Percentiles rank a stretch among this genome's conserved stretches.
These are phyloP conservation scores for Trichoderma sp. DNA, from an alignment of 2,329 filamentous ascomycete genomes.

Conservation along the genomic window DNA sequence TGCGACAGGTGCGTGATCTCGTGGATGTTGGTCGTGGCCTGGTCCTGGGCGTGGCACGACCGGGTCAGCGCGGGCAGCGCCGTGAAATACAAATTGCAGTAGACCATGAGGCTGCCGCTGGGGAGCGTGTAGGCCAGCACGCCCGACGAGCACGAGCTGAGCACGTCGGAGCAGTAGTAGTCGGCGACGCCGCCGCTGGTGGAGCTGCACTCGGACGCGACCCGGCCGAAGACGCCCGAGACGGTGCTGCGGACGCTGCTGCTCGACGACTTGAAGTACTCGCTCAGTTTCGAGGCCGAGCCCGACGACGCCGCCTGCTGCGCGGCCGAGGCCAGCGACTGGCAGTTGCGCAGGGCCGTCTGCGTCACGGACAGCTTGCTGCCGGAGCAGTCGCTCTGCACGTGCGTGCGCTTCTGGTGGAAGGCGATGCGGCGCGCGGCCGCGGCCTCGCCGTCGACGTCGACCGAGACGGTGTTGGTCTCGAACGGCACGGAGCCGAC, in stretches of 20 bases:
- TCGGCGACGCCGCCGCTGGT: conserved; percentile 50
- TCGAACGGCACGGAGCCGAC: conserved; percentile 58
- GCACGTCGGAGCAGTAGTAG: conserved; percentile 63
- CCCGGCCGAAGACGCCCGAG: conserved; percentile 52
- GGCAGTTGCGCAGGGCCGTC: conserved; percentile 58
- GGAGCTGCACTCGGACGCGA: conserved; percentile 59
- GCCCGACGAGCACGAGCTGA: conserved; percentile 52
- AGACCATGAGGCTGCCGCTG: conserved; percentile 57
- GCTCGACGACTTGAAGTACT: conserved; percentile 65
- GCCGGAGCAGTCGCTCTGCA: conserved; percentile 59
- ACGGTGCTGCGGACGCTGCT: conserved; percentile 52
- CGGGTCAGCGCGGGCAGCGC: conserved; percentile 52
- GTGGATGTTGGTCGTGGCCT: conserved; percentile 65
- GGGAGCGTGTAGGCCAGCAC: conserved; percentile 66
- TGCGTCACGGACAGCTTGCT: conserved; percentile 48
- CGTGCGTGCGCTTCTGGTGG: conserved; percentile 52
- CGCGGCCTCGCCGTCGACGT: conserved; percentile 59
- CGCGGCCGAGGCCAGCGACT: conserved; percentile 55
- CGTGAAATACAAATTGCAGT: conserved; percentile 63
- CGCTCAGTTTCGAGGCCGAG: conserved; percentile 52
- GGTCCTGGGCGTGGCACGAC: conserved; percentile 65
- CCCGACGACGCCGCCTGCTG: conserved; percentile 54
- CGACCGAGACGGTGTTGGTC: conserved; percentile 60
- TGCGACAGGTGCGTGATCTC: conserved; percentile 65
- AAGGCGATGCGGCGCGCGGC: conserved; percentile 53